Base-by-base conservation (phyloP, 495 filamentous ascomycete species). In the Lophiostoma macrostomum region DNA sequence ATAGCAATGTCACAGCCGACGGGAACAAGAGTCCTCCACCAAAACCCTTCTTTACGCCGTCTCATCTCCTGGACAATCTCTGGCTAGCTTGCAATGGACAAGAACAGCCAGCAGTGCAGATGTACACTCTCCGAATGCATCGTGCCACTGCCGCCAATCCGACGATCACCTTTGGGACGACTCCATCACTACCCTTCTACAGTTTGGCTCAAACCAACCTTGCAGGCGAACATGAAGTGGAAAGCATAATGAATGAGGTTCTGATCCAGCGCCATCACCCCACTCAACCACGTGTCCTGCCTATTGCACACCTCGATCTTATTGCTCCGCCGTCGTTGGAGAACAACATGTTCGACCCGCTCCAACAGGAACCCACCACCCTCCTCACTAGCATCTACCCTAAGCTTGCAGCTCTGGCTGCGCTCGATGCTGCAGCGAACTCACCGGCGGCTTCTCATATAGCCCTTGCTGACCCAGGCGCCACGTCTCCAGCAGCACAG, bases 371-470 rank as follows among this genome's bases (percentile, higher is more conserved):
- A 13, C 51, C 44, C 65, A 65, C 24, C 65, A 71, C 22, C 46
- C 76, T 89, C 3, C 75, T 90, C n/a, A 80, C 84, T 0, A 74
- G 82, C n/a, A 76, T 91, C 25, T 87, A 85, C 67, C 85, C 87
- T 0, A 73, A 76, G 19, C 74, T 82, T 12, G 87, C 87, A 1
- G 78, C 84, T 3, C 81, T 85, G 60, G 78, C 87, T 35, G 85
- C 82, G 3, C 74, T 87, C 29, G 85, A 88, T 16, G 74, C 80
- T 25, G 79, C 83, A 19, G 70, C 69, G 71, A 78, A 45, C 52
- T 74, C 44, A 56, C 74, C 56, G 62, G 69, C 47, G 32, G 74
- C 47, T 67, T 75, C 48, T 47, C 63, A 25, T 64, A 56, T 81
- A n/a, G 60, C 68, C 1, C 66, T 56, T 7, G 41, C 43, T 60